These are phyloP conservation scores for Aspergillus bombycis DNA, from an alignment of 2,329 filamentous ascomycete species.

Conservation along the genomic window DNA sequence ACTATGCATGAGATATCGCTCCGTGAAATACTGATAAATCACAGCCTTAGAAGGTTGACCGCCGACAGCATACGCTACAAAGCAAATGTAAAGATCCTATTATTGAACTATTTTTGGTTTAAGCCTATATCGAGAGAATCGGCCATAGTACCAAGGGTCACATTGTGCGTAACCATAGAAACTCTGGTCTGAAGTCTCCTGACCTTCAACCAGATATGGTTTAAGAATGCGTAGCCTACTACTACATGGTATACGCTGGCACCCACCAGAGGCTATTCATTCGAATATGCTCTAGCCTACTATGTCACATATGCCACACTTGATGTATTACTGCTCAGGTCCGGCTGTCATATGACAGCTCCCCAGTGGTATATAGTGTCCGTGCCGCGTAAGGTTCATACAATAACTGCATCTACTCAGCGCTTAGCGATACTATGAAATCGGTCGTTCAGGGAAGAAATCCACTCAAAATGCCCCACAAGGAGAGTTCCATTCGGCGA, in stretches of 20 bases:
- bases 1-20: not conserved
- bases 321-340: not conserved
- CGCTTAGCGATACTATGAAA: not conserved
- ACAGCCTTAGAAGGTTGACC: too few relatives aligned
- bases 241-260: not conserved
- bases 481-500: not conserved
- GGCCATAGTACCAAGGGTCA: not conserved
- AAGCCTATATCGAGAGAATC: not conserved
- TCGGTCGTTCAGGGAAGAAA: not conserved
- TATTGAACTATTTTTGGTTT: not conserved
- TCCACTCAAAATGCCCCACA: not conserved
- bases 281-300: not conserved
- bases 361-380: not conserved
- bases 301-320: not conserved
- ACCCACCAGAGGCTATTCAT: not conserved
- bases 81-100: too few relatives aligned
- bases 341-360: not conserved
- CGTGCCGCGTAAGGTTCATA: not conserved
- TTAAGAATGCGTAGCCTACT: too few relatives aligned
- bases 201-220: not conserved
- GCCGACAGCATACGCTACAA: too few relatives aligned
- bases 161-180: not conserved
- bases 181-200: not conserved
- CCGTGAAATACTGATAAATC: too few relatives aligned
- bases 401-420: not conserved